Base-by-base conservation (phyloP, 202 grass and related monocot species). In the Carex arenaria region DNA sequence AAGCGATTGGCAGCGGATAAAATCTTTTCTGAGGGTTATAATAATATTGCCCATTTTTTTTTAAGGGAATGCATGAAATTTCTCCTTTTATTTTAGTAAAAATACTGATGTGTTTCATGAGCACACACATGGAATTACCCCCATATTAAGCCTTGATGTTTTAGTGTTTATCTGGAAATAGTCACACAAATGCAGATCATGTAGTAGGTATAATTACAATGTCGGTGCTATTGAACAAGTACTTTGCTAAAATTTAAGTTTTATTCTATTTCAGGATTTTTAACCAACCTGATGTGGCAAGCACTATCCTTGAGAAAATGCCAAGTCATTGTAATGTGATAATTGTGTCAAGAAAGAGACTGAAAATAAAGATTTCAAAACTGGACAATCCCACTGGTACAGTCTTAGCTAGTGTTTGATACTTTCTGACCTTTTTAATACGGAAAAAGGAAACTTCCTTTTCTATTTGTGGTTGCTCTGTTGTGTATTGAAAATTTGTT, bases 241-340 rank as follows among this genome's bases (percentile, higher is more conserved):
- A 14, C 53, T 78, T 38, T 20, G 8, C 15, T 82, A 54, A 68
- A 54, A 54, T 32, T 82, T 53, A 13, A 49, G n/a, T 3, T 75
- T 90, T 31, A 86, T 85, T 60, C 54, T 5, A 84, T 95, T 85
- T 85, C 88, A 99, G 96, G 83, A 87, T 95, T 79, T 64, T 93
- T 70, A 86, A 84, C 61, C 64, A 84, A 34, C 81, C 43, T 75
- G 88, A 98, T 84, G 81, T 93, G 73, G 83, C 91, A 68, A 61
- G 78, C 73, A 79, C 56, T 60, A 67, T 92, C 18, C 65, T 95
- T 86, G 87, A 89, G 90, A 74, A 76, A 60, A 85, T 85, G 26
- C 87, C 91, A 56, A 84, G 63, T 88, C 87, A 79, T 57, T 95
- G 93, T 86, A 93, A 90, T 84, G 81, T 98, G 87, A 92, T 93